Evolutionary conservation across 176 grass and related monocot genomes (phyloP), one percentile per base, ranked within the genome.

Genomic region (Guadua angustifolia): DNA sequence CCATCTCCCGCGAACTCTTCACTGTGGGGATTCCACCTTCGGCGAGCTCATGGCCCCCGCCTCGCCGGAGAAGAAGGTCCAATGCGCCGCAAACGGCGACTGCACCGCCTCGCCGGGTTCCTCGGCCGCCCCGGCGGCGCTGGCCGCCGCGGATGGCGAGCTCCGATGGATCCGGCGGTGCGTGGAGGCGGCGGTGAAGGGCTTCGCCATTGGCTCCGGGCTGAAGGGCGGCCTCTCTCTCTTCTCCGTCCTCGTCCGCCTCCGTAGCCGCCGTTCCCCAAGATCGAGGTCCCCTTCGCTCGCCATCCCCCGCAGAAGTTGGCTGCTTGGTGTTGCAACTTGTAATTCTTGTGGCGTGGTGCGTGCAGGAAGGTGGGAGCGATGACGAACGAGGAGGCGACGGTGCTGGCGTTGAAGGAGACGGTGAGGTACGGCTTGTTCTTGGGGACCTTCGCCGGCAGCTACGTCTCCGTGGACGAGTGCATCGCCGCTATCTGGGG

Each of bases 401-500:
- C 51, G 66, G 44, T 92, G 79, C 61, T 88, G 73, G 93, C 93
- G 47, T 53, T 99, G 44, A 95, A 95, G 86, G 96, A 99, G 91
- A 95, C 93, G 3, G 36, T 89, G 67, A 79, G 96, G 87, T 99
- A 99, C 74, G 96, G 96, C 56, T 63, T 94, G 80, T 99, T 99
- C 85, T 75, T 99, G 35, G 93, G 96, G 60, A 90, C 91, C 22
- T 94, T 99, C 84, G 96, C 89, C n/a, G 96, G 96, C 26, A 89
- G 89, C 73, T 99, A 86, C 86, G 93, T 91, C 88, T 99, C 93
- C 19, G 91, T 99, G 21, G 93, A 99, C 24, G 96, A 99, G 81
- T 86, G 88, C 55, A 95, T 99, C 75, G 87, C 91, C 59, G 93
- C 91, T 46, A 69, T 95, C 33, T 93, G 93, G 88, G 96, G 93